Evolutionary conservation across 1,139 yeast species (phyloP), one percentile per base, ranked within the genome.

Genomic region (Diutina rugosa): DNA sequence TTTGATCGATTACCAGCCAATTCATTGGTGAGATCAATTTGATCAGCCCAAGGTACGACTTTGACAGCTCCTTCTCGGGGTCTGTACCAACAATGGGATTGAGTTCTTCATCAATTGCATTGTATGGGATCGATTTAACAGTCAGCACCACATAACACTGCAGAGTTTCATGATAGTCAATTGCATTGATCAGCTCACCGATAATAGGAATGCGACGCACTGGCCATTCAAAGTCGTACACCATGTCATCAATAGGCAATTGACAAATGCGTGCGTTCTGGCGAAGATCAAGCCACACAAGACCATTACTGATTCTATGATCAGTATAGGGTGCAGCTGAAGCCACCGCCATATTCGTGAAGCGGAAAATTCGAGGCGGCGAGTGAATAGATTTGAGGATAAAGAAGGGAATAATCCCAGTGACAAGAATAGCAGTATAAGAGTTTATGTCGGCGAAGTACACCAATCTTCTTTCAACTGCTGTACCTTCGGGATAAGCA

Each of bases 101-200:
- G 1, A 82, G 89, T 61, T 89, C 96, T 64, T 88, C 96, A 64
- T 89, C 96, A 28, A 81, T 67, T 46, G 91, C 84, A 46, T 78
- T 73, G 63, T 82, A 90, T 0, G 84, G 84, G 16, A 82, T 77
- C 49, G 80, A 81, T 44, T 72, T 74, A 56, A 82, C 73, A 0
- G 90, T 83, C 0, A 95, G 84, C 0, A 87, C 74, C 4, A 87
- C 76, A 61, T 80, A 85, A 12, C 89, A 78, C 59, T 82, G 78
- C 0, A 91, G 78, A 10, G 77, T 70, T 61, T 85, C 89, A 69
- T 90, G 96, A 64, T 82, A 93, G 0, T 89, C 74, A 2, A 93
- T 71, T 29, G 82, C 79, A 58, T 82, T 85, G 46, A 90, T 72
- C n/a, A 88, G 85, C 63, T 80, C 84, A 12, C 30, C 51, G 1